A percentile compares a stretch with the other conserved stretches of the same genome.
phyloP scores from a whole-genome alignment of 257 asterid species.

The Solanum okadae region DNA sequence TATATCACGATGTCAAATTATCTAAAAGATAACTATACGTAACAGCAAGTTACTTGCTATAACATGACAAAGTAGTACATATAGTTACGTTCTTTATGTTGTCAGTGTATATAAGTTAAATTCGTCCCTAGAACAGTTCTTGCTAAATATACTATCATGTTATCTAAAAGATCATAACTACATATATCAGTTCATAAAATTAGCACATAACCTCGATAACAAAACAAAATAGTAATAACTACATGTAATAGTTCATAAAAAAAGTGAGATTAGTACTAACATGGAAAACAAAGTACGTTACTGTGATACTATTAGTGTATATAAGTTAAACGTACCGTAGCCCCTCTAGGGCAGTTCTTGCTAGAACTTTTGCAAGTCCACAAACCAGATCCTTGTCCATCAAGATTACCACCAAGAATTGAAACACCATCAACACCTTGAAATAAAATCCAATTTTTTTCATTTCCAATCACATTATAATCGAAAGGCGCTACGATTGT shows the following conservation, averaged over 20 bases:
- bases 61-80: background rate
- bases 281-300: background rate
- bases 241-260: background rate
- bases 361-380: background rate
- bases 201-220: background rate
- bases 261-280: no score
- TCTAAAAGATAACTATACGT: background rate
- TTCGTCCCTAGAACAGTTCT: background rate
- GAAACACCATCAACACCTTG: background rate
- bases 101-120: background rate
- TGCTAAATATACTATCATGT: background rate
- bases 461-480: background rate
- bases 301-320: background rate
- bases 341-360: background rate
- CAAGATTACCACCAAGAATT: background rate
- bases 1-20: background rate
- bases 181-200: no score
- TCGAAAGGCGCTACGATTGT: background rate
- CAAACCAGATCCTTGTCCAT: background rate
- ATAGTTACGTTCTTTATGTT: background rate
- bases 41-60: background rate
- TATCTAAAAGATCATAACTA: background rate
- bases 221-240: background rate
- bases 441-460: background rate
- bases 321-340: background rate